phyloP scores from a whole-genome alignment of 108 stramenopile species.

The Skeletonema grethae region DNA sequence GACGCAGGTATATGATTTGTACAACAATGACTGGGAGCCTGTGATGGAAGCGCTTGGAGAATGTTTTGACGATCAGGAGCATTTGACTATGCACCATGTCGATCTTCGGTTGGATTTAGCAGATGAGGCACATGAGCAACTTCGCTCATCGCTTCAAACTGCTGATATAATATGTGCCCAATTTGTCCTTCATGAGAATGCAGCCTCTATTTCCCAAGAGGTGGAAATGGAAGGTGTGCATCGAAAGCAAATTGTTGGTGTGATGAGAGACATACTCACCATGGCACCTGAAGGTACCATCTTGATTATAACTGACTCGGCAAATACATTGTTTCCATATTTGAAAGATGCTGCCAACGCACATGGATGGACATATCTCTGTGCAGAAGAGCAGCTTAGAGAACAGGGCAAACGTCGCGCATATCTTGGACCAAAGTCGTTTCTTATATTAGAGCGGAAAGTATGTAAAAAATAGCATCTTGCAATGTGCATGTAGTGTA shows the following conservation, averaged over 20 bases:
- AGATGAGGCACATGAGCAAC: conserved; percentile 11
- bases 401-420: not conserved
- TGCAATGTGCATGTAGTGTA: not conserved
- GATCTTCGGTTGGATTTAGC: conserved; percentile 7
- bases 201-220: conserved; percentile 6
- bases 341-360: conserved; percentile 4
- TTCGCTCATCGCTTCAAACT: conserved; percentile 9
- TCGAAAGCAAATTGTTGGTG: conserved; percentile 1
- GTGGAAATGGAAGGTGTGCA: not conserved
- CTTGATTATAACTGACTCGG: conserved; percentile 10
- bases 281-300: conserved; percentile 1
- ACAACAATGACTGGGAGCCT: conserved; percentile 8
- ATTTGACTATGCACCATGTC: conserved; percentile 11
- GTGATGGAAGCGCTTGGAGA: conserved; percentile 7
- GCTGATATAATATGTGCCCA: not conserved
- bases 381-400: conserved; percentile 8
- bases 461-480: not conserved
- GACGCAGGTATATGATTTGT: conserved; percentile 9
- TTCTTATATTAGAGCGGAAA: conserved; percentile 9
- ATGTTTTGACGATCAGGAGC: conserved; percentile 4
- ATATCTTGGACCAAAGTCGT: conserved; percentile 12
- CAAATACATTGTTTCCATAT: conserved; percentile 13
- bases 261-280: conserved; percentile 1
- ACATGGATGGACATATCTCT: conserved; percentile 6
- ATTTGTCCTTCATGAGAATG: conserved; percentile 18